Percentiles rank a stretch among this genome's conserved stretches.
Evolutionary conservation across 768 basidiomycete species (phyloP).

Genomic region (Mycena galopus): DNA sequence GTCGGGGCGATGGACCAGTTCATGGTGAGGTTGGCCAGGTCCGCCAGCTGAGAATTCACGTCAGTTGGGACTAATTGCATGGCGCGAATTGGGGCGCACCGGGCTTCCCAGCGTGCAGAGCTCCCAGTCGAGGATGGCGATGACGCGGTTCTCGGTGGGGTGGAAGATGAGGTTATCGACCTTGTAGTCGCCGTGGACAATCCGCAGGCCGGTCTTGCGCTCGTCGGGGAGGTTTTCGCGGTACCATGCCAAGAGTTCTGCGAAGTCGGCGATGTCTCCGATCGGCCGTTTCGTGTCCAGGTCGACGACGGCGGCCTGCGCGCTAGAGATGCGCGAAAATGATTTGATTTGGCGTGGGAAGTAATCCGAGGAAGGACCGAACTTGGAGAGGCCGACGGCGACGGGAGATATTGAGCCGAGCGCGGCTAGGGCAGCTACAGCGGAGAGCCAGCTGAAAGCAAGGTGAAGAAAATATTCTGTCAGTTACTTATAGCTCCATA

Average conservation of each 20-base stretch:
- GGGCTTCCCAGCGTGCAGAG: conserved; percentile 95
- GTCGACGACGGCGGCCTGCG: conserved; percentile 79
- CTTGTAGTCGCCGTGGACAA: conserved; percentile 98
- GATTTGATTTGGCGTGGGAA: conserved; percentile 96
- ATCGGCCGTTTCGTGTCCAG: conserved; percentile 68
- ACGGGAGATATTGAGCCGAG: conserved; percentile 75
- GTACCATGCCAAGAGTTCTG: conserved; percentile 86
- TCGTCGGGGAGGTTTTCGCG: conserved; percentile 81
- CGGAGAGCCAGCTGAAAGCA: conserved; percentile 79
- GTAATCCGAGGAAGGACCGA: conserved; percentile 82
- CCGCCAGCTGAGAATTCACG: conserved; percentile 70
- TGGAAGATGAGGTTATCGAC: conserved; percentile 98
- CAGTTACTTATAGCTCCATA: conserved; percentile 49
- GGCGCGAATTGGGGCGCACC: conserved; percentile 57
- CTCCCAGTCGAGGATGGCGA: conserved; percentile 98
- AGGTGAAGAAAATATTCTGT: not conserved
- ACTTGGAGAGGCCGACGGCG: conserved; percentile 75
- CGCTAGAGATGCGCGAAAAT: conserved; percentile 82
- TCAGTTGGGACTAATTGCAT: not conserved
- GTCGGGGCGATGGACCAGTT: conserved; percentile 77
- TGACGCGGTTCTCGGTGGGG: conserved; percentile 89
- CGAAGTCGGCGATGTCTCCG: conserved; percentile 86
- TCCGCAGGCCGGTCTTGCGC: conserved; percentile 77
- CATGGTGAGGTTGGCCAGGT: conserved; percentile 92
- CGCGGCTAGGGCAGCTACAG: conserved; percentile 78